Evolutionary conservation across 768 basidiomycete species (phyloP).

Genomic region (Xerocomellus intermedius): DNA sequence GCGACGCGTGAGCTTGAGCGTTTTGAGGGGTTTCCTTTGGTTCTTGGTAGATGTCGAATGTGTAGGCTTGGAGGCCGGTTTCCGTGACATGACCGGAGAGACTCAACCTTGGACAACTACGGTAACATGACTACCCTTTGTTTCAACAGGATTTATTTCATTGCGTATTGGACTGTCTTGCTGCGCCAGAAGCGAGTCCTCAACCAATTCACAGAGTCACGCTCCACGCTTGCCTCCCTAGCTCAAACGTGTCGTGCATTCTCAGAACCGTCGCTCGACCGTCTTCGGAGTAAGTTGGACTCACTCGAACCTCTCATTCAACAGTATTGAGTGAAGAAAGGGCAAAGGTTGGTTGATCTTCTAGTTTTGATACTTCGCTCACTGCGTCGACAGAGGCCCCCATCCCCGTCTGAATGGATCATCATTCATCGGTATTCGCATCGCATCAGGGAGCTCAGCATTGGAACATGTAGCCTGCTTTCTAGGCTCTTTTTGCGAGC

Average conservation of each 20-base stretch:
- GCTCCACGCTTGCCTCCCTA: background rate
- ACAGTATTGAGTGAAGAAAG: background rate
- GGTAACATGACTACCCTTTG: no score
- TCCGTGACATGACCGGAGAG: constrained; percentile 27
- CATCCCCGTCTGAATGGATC: background rate
- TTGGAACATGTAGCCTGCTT: background rate
- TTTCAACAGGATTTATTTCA: background rate
- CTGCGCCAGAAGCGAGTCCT: background rate
- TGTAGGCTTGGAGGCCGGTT: constrained; percentile 11
- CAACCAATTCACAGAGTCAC: background rate
- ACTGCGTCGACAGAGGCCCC: background rate
- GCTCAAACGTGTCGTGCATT: constrained; percentile 4
- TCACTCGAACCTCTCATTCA: constrained; percentile 2
- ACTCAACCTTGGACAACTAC: no score
- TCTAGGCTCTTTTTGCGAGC: background rate
- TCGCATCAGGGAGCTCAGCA: background rate
- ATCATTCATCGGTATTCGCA: constrained; percentile 1
- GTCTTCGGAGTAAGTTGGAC: background rate
- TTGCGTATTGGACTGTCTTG: background rate
- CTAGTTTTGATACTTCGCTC: background rate
- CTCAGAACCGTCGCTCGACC: constrained; percentile 4
- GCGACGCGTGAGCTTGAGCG: constrained; percentile 18
- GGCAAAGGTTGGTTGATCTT: background rate
- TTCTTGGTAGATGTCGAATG: constrained; percentile 8
- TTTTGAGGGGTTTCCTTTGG: constrained; percentile 20